Base-by-base conservation (phyloP, 179 eudicot genomes). In the Spinacia oleracea region DNA sequence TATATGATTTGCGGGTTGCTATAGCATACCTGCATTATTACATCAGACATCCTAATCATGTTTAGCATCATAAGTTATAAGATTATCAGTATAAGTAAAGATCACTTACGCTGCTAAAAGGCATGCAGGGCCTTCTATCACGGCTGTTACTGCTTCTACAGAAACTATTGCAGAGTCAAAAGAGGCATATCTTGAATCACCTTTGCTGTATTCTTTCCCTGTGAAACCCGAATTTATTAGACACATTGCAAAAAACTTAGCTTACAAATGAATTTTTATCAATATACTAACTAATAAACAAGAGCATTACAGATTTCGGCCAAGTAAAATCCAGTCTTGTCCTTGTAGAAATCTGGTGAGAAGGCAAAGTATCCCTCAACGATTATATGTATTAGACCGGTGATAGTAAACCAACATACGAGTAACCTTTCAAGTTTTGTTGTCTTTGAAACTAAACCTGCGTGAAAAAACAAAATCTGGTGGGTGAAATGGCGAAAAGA, bases 141-240 rank as follows among this genome's bases (percentile, higher is more conserved):
- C 97, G 74, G 88, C 89, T 14, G 97, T 90, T 32, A 93, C 74
- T 78, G 92, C 97, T 88, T 94, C 98, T 53, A 95, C 85, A 18
- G 95, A 73, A 55, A 95, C 85, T 58, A 89, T 76, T 76, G 81
- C 91, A 42, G 93, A 78, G 78, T 95, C 98, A 76, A 94, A 85
- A 43, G 81, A 90, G 15, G 78, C 98, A 71, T 95, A 95, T 85
- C 98, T 86, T 75, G 97, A 93, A 81, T 95, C 98, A 70, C 98
- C 98, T 83, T 85, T 91, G 90, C 95, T 89, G 76, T 91, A 95
- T 82, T 95, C 98, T 85, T 95, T 95, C 98, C 98, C 98, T 95
- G 82, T 10, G 55, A 71, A 67, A 45, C 63, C 53, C 20, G n/a
- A 80, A 35, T 35, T 67, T 2, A 31, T 73, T 3, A 77, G 29